phyloP scores from a whole-genome alignment of 805 yeast species.

The Wickerhamomyces silvicola region DNA sequence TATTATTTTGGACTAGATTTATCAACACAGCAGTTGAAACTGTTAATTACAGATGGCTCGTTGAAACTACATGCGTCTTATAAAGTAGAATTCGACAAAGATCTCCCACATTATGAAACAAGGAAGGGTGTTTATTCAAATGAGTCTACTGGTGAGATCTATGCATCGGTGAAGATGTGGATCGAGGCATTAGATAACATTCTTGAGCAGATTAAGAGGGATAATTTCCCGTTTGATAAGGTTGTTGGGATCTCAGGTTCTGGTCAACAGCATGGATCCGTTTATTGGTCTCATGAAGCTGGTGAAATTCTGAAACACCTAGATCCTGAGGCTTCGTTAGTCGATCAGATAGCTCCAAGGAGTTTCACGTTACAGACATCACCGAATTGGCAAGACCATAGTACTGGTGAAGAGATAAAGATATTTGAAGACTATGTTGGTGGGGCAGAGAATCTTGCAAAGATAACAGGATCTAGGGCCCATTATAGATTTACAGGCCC shows the following conservation, averaged over 20 bases:
- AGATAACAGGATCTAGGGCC: conserved; percentile 76
- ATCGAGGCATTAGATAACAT: conserved; percentile 71
- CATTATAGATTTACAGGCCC: conserved; percentile 89
- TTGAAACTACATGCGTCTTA: conserved; percentile 51
- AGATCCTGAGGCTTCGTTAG: conserved; percentile 26
- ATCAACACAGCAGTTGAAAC: conserved; percentile 84
- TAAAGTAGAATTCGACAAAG: conserved; percentile 66
- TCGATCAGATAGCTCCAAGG: conserved; percentile 38
- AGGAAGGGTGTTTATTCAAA: conserved; percentile 63
- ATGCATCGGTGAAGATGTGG: conserved; percentile 88
- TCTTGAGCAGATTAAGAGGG: conserved; percentile 42
- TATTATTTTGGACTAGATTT: conserved; percentile 67
- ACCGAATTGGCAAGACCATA: conserved; percentile 95
- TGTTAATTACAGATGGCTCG: conserved; percentile 52
- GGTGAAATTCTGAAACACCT: conserved; percentile 33
- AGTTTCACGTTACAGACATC: conserved; percentile 61
- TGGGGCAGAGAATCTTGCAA: conserved; percentile 54
- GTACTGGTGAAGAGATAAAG: conserved; percentile 64
- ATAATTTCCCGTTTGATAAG: conserved; percentile 47
- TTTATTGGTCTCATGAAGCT: conserved; percentile 62
- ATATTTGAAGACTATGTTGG: conserved; percentile 57
- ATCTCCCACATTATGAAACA: conserved; percentile 55
- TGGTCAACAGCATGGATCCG: conserved; percentile 90
- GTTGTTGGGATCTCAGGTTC: conserved; percentile 77
- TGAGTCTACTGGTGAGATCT: conserved; percentile 51